phyloP scores from a whole-genome alignment of 2,329 filamentous ascomycete genomes.

The Trichoderma aggressivum region DNA sequence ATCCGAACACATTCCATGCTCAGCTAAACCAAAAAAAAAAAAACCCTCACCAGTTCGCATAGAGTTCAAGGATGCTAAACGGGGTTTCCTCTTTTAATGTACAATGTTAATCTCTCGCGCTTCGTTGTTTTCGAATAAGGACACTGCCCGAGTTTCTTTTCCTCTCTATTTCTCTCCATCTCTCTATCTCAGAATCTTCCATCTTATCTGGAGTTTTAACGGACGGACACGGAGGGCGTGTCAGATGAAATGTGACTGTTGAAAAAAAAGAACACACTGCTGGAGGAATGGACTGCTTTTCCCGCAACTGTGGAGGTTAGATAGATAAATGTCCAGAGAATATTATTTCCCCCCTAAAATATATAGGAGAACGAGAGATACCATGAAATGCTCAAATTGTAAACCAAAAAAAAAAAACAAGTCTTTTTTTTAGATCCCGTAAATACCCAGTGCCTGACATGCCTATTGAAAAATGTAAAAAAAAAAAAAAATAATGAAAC shows the following conservation, averaged over 20 bases:
- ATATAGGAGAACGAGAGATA: conserved; percentile 3
- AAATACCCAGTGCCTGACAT: neutral
- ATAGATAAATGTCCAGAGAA: neutral
- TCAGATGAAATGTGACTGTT: neutral
- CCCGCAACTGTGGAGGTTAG: neutral
- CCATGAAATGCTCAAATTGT: neutral
- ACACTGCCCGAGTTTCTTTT: neutral
- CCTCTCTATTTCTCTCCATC: neutral
- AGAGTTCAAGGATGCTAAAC: neutral
- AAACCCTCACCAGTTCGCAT: neutral
- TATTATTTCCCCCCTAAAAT: neutral
- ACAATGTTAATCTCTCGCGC: neutral
- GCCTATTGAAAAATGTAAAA: neutral
- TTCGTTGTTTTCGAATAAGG: neutral
- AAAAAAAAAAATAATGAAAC: too few relatives aligned
- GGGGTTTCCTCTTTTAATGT: neutral
- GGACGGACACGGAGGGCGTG: conserved; percentile 6
- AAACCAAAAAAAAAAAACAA: neutral
- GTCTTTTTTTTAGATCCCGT: neutral
- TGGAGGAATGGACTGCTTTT: neutral
- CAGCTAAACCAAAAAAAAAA: conserved; percentile 27
- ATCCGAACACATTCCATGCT: conserved; percentile 54
- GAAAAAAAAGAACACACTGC: neutral
- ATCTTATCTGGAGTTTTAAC: conserved; percentile 15
- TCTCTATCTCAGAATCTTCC: conserved; percentile 6